A percentile compares a stretch with the other conserved stretches of the same genome.
phyloP scores from a whole-genome alignment of 2,329 filamentous ascomycete species.

The Ramularia endophylla region DNA sequence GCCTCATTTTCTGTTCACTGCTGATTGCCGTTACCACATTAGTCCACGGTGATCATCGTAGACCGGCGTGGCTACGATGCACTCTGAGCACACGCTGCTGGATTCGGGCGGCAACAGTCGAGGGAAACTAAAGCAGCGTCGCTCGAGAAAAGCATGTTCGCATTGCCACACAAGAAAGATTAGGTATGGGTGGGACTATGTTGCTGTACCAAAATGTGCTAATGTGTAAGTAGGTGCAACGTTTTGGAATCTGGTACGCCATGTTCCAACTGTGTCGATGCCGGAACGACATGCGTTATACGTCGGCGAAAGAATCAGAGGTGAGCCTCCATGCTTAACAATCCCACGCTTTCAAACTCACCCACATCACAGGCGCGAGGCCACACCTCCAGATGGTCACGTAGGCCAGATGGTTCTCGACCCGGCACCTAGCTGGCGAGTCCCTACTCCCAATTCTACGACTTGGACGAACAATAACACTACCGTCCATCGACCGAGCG shows the following conservation, averaged over 20 bases:
- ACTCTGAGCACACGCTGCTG: slow-evolving; percentile 5
- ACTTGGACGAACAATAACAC: slow-evolving; percentile 7
- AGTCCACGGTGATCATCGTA: not conserved
- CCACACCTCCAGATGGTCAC: slow-evolving; percentile 16
- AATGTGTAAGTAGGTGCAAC: no score
- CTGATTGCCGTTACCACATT: not conserved
- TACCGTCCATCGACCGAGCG: not conserved
- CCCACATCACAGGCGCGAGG: slow-evolving; percentile 12
- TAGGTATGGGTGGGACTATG: no score
- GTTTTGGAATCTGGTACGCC: slow-evolving; percentile 1
- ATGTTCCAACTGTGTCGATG: slow-evolving; percentile 1
- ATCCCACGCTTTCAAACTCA: not conserved
- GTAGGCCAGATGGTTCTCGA: slow-evolving; percentile 11
- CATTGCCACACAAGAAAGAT: slow-evolving; percentile 4
- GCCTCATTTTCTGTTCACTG: not conserved
- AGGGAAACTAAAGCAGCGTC: slow-evolving; percentile 3
- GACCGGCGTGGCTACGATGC: slow-evolving; percentile 1
- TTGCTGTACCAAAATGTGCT: no score
- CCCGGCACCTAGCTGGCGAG: slow-evolving; percentile 17
- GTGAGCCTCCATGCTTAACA: not conserved
- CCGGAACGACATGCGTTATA: not conserved
- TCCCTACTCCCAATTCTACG: slow-evolving; percentile 9
- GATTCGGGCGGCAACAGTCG: slow-evolving; percentile 4
- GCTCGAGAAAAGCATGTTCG: slow-evolving; percentile 2
- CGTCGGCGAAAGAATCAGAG: slow-evolving; percentile 2